Conservation (phyloP, 257 asterid species). For the Leptodermis oblonga region DNA sequence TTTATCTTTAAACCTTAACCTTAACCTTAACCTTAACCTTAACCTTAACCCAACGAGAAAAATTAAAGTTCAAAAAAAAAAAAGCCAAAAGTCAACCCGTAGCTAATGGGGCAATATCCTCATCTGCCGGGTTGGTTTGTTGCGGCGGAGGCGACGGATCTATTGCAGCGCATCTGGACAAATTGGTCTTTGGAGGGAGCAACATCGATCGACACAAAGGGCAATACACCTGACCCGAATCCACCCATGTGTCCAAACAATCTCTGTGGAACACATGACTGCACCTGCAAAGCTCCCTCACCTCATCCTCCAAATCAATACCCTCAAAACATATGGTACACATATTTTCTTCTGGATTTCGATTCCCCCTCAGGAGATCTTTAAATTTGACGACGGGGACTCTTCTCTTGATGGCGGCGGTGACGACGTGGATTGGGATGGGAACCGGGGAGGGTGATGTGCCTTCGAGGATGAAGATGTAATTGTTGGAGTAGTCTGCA, state of each 20-base stretch:
- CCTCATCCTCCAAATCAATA: slow-evolving; percentile 31
- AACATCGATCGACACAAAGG: slow-evolving; percentile 69
- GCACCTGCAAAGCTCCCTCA: slow-evolving; percentile 52
- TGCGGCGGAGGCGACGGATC: not conserved
- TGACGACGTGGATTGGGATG: slow-evolving; percentile 45
- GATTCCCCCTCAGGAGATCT: slow-evolving; percentile 7
- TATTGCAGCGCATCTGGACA: slow-evolving; percentile 11
- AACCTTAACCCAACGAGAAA: too few relatives aligned
- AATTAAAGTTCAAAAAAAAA: too few relatives aligned
- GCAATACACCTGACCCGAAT: slow-evolving; percentile 55
- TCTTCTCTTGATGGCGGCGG: slow-evolving; percentile 44
- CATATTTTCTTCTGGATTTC: too few relatives aligned
- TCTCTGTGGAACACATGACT: slow-evolving; percentile 55
- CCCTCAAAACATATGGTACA: slow-evolving; percentile 54
- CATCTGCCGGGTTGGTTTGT: not conserved
- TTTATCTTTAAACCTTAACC: too few relatives aligned
- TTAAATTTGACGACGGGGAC: slow-evolving; percentile 36
- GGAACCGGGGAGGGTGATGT: slow-evolving; percentile 60
- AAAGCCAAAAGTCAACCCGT: slow-evolving; percentile 5
- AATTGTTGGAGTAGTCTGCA: slow-evolving; percentile 21
- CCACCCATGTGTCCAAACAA: slow-evolving; percentile 66
- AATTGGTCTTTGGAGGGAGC: slow-evolving; percentile 42
- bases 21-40: too few relatives aligned
- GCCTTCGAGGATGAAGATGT: slow-evolving; percentile 50
- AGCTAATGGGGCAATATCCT: not conserved